Percentiles rank a stretch among this genome's conserved stretches.
These are phyloP conservation scores for Blastocystis sp. DNA, from an alignment of 352 stramenopile species.

Conservation along the genomic window DNA sequence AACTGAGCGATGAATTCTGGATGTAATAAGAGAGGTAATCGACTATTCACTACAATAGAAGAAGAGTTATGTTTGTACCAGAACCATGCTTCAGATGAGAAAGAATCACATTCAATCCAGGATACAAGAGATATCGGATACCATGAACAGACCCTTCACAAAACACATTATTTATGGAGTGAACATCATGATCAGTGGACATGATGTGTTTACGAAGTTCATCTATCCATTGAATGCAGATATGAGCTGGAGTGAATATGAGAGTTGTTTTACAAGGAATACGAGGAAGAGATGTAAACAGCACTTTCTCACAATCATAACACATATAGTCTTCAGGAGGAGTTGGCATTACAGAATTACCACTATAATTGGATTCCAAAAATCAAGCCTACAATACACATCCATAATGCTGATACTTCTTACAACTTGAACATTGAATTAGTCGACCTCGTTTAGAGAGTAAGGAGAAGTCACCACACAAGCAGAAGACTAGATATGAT, in stretches of 20 bases:
- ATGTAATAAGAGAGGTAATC: conserved; percentile 2
- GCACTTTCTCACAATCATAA: conserved; percentile 14
- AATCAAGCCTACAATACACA: conserved; percentile 1
- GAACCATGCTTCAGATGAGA: background rate
- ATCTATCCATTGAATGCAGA: conserved; percentile 37
- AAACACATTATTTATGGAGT: background rate
- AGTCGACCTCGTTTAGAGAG: background rate
- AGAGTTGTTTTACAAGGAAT: conserved; percentile 19
- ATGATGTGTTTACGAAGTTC: conserved; percentile 36
- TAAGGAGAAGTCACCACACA: background rate
- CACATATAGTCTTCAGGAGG: background rate
- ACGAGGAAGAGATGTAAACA: background rate
- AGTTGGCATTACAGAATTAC: background rate
- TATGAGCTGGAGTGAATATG: conserved; percentile 7
- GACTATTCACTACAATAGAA: background rate
- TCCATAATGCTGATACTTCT: background rate
- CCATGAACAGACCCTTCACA: background rate
- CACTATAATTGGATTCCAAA: background rate
- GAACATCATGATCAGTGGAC: background rate
- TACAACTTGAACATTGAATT: conserved; percentile 8
- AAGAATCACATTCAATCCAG: background rate
- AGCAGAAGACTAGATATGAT: conserved; percentile 10
- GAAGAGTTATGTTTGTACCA: background rate
- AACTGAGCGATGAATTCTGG: conserved; percentile 43
- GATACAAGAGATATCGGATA: conserved; percentile 28